A percentile compares a stretch with the other conserved stretches of the same genome.
These are phyloP conservation scores for Dichotomopilus funicola DNA, from an alignment of 2,329 filamentous ascomycete species.

Conservation along the genomic window DNA sequence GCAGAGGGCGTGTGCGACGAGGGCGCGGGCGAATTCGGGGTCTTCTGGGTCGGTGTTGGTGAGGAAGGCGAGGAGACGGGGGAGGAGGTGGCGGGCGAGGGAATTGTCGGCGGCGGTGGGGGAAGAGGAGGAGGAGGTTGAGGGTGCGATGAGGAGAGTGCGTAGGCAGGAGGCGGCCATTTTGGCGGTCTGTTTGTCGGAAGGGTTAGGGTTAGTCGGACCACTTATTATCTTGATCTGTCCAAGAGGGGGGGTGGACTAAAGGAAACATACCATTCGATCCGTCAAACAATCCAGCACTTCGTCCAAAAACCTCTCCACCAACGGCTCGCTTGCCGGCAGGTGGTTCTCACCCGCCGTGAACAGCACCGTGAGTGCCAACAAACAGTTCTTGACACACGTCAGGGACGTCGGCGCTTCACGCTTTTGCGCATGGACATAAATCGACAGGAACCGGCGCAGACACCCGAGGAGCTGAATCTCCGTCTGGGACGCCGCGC, in stretches of 20 bases:
- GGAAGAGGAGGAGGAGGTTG: background rate
- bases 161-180: conserved; percentile 87
- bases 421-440: conserved; percentile 67
- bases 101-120: conserved; percentile 60
- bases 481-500: conserved; percentile 45
- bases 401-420: conserved; percentile 69
- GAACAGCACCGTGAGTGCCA: conserved; percentile 83
- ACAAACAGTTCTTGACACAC: conserved; percentile 87
- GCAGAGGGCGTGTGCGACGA: conserved; percentile 68
- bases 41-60: conserved; percentile 66
- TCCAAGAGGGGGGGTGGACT: no score
- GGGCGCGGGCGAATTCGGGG: conserved; percentile 64
- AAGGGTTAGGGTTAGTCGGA: no score
- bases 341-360: conserved; percentile 72
- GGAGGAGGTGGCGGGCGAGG: conserved; percentile 68
- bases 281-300: conserved; percentile 77
- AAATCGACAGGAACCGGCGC: conserved; percentile 73
- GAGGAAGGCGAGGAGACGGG: conserved; percentile 69
- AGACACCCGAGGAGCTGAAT: conserved; percentile 76
- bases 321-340: conserved; percentile 65
- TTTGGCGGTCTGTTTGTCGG: conserved; percentile 59
- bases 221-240: no score
- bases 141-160: conserved; percentile 62
- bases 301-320: conserved; percentile 70
- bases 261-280: conserved; percentile 53